These are phyloP conservation scores for Salisapilia sapeloensis DNA, from an alignment of 352 stramenopile genomes.

Conservation along the genomic window DNA sequence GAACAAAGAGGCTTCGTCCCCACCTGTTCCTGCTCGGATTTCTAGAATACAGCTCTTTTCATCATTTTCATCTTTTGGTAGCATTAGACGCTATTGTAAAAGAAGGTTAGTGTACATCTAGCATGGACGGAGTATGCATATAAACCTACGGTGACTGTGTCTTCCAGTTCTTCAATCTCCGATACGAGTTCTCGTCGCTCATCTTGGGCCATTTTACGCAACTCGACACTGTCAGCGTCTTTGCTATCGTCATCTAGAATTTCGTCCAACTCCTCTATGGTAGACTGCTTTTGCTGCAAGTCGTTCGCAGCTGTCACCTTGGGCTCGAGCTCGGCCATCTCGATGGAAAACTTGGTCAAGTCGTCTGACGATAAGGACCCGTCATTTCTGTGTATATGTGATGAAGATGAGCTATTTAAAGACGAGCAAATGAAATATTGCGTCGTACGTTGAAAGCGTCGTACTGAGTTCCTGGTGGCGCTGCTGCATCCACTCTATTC, in stretches of 20 bases:
- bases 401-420: too few species aligned
- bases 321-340: conserved; percentile 67
- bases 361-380: conserved; percentile 50
- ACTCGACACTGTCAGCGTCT: conserved; percentile 33
- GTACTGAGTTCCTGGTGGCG: too few species aligned
- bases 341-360: conserved; percentile 69
- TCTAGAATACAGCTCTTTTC: conserved; percentile 96
- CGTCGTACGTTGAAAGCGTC: too few species aligned
- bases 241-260: conserved; percentile 39
- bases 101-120: conserved; percentile 1
- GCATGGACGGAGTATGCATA: neutral
- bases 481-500: too few species aligned
- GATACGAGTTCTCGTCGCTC: conserved; percentile 45
- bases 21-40: conserved; percentile 91
- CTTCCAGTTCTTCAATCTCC: conserved; percentile 32
- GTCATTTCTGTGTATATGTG: conserved; percentile 66
- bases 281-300: conserved; percentile 78
- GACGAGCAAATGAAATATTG: too few species aligned
- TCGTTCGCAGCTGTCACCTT: conserved; percentile 47
- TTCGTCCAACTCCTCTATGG: conserved; percentile 82
- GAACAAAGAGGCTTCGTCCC: conserved; percentile 94
- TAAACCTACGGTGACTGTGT: conserved; percentile 29
- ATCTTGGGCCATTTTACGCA: conserved; percentile 57
- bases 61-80: conserved; percentile 78
- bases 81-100: conserved; percentile 33